Conservation (phyloP, 768 basidiomycete genomes). For the Podaxis sp. region DNA sequence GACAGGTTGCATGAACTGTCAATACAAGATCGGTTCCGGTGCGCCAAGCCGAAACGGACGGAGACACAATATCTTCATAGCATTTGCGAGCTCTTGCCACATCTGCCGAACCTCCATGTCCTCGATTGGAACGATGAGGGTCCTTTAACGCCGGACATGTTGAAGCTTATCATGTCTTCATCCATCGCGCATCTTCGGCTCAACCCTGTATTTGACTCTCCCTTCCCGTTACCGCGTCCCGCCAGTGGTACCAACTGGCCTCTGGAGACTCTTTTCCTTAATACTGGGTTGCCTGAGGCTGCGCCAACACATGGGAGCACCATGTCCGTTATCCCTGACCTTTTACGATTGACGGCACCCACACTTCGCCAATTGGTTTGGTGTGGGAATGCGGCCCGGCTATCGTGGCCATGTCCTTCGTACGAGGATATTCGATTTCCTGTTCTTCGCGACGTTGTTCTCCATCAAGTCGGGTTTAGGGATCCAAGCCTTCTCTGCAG, state of each 20-base stretch:
- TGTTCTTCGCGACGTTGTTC: conserved; percentile 16
- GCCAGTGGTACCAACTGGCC: not conserved
- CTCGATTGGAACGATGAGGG: conserved; percentile 21
- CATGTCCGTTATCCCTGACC: conserved; percentile 6
- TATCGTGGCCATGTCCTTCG: not conserved
- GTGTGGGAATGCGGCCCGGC: conserved; percentile 13
- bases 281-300: conserved; percentile 10
- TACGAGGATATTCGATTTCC: conserved; percentile 13
- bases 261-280: conserved; percentile 16
- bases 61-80: conserved; percentile 3
- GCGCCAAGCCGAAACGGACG: not conserved
- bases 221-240: not conserved
- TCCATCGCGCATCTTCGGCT: conserved; percentile 21
- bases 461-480: conserved; percentile 13
- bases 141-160: conserved; percentile 10
- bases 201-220: conserved; percentile 6
- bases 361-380: conserved; percentile 20
- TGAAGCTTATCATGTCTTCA: conserved; percentile 16
- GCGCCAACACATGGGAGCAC: not conserved
- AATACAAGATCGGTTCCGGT: not conserved
- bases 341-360: conserved; percentile 10
- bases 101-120: conserved; percentile 23
- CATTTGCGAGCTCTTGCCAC: conserved; percentile 13
- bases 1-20: not conserved
- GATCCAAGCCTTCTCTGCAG: conserved; percentile 9